Evolutionary conservation across 1,284 basidiomycete species (phyloP).

Genomic region (Ustilago loliicola): DNA sequence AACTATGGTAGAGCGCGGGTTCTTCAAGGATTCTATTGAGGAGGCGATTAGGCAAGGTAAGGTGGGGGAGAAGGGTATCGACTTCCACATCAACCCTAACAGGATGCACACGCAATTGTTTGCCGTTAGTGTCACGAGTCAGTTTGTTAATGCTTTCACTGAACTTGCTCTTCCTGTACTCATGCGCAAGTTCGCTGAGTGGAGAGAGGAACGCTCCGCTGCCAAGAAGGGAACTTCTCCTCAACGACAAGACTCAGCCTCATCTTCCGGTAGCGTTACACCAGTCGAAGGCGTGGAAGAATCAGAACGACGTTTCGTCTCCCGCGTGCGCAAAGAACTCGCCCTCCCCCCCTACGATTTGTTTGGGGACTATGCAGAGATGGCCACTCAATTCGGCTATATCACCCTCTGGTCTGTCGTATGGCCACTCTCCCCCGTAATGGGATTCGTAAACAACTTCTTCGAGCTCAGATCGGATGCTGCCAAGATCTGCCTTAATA

Average conservation of each 20-base stretch:
- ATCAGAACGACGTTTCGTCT: slow-evolving; percentile 81
- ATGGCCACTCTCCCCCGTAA: slow-evolving; percentile 84
- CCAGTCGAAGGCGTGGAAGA: slow-evolving; percentile 22
- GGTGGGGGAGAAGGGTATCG: slow-evolving; percentile 32
- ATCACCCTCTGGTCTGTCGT: slow-evolving; percentile 91
- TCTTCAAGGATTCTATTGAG: slow-evolving; percentile 56
- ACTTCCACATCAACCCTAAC: slow-evolving; percentile 73
- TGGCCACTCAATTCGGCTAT: slow-evolving; percentile 87
- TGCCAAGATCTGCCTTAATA: slow-evolving; percentile 90
- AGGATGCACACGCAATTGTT: slow-evolving; percentile 92
- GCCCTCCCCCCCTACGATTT: slow-evolving; percentile 80
- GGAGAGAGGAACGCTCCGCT: slow-evolving; percentile 31
- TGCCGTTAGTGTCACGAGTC: slow-evolving; percentile 92
- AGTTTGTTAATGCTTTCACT: slow-evolving; percentile 83
- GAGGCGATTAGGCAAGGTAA: slow-evolving; percentile 59
- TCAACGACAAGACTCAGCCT: slow-evolving; percentile 14
- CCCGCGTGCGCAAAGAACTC: slow-evolving; percentile 82
- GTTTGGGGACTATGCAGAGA: slow-evolving; percentile 86
- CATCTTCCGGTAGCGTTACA: slow-evolving; percentile 29
- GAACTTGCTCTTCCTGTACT: slow-evolving; percentile 83
- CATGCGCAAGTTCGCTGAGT: slow-evolving; percentile 71
- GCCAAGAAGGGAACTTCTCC: slow-evolving; percentile 15
- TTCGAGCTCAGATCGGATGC: slow-evolving; percentile 93
- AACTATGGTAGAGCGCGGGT: slow-evolving; percentile 59
- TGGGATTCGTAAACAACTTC: slow-evolving; percentile 79